Conservation (phyloP, 2,329 filamentous ascomycete genomes). For the Magnaporthiopsis incrustans region DNA sequence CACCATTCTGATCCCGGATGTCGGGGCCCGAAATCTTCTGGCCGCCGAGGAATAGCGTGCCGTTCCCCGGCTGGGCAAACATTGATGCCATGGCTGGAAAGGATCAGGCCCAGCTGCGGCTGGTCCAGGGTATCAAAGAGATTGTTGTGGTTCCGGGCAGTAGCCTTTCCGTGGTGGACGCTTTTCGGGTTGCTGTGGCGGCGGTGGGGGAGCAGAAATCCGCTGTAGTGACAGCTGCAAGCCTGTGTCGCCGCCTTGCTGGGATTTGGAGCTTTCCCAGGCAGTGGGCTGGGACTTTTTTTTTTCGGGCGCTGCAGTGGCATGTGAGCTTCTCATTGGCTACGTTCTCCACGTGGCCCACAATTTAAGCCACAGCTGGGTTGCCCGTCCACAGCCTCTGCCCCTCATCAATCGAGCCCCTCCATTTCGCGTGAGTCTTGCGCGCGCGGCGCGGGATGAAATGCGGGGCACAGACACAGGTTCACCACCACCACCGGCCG, state of each 20-base stretch:
- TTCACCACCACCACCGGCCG: too few species aligned
- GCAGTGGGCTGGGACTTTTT: background rate
- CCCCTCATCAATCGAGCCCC: slow-evolving; percentile 5
- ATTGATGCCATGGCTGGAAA: slow-evolving; percentile 71
- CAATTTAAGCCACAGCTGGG: background rate
- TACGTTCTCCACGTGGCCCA: background rate
- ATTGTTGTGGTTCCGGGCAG: background rate
- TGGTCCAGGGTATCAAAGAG: background rate
- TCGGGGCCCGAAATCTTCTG: slow-evolving; percentile 96
- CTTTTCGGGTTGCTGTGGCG: background rate
- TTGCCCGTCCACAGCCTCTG: background rate
- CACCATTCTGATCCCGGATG: slow-evolving; percentile 94
- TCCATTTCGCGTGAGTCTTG: slow-evolving; percentile 6
- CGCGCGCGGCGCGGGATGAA: slow-evolving; percentile 3
- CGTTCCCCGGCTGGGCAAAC: slow-evolving; percentile 91
- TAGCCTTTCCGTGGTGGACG: background rate
- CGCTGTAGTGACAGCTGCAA: background rate
- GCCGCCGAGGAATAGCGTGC: slow-evolving; percentile 93
- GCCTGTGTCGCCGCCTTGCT: background rate
- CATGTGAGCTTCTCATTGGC: slow-evolving; percentile 9
- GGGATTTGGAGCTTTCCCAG: background rate
- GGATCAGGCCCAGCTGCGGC: background rate
- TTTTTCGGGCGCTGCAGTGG: slow-evolving; percentile 13
- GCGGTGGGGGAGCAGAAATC: background rate
- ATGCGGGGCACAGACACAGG: slow-evolving; percentile 11